phyloP scores from a whole-genome alignment of 371 early-diverging fungal genomes.

The Haplosporangium sp. region DNA sequence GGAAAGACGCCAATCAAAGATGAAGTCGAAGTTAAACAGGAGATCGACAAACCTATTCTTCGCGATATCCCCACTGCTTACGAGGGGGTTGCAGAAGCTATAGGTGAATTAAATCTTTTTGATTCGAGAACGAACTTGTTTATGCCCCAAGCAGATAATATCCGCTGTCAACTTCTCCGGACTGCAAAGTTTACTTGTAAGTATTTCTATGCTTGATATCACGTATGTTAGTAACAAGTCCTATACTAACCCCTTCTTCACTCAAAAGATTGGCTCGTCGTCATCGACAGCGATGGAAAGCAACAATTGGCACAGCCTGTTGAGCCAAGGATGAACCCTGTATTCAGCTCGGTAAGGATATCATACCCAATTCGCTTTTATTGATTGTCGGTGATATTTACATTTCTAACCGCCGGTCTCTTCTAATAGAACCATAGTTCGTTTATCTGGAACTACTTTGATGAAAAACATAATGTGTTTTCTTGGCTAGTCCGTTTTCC shows the following conservation, averaged over 20 bases:
- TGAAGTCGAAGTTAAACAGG: conserved; percentile 3
- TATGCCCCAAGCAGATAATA: conserved; percentile 54
- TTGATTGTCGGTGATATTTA: neutral
- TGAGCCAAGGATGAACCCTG: conserved; percentile 77
- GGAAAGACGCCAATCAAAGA: conserved; percentile 19
- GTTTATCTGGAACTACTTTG: conserved; percentile 62
- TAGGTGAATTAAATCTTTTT: conserved; percentile 70
- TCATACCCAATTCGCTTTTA: too few species aligned
- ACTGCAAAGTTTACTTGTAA: conserved; percentile 51
- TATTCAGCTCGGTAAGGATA: conserved; percentile 65
- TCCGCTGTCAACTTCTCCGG: conserved; percentile 62
- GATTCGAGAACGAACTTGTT: conserved; percentile 63
- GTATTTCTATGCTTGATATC: neutral
- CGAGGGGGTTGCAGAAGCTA: conserved; percentile 48
- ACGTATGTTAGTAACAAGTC: neutral
- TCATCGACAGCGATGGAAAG: conserved; percentile 57
- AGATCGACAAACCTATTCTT: conserved; percentile 31
- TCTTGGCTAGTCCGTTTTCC: conserved; percentile 77
- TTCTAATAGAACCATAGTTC: conserved; percentile 23
- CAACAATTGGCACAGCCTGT: conserved; percentile 70
- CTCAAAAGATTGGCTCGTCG: conserved; percentile 63
- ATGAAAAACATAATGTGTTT: conserved; percentile 59
- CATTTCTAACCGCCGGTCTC: neutral
- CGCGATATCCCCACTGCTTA: conserved; percentile 22
- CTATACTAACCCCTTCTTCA: neutral